These are phyloP conservation scores for Talaromyces amestolkiae DNA, from an alignment of 2,329 filamentous ascomycete species.

Conservation along the genomic window DNA sequence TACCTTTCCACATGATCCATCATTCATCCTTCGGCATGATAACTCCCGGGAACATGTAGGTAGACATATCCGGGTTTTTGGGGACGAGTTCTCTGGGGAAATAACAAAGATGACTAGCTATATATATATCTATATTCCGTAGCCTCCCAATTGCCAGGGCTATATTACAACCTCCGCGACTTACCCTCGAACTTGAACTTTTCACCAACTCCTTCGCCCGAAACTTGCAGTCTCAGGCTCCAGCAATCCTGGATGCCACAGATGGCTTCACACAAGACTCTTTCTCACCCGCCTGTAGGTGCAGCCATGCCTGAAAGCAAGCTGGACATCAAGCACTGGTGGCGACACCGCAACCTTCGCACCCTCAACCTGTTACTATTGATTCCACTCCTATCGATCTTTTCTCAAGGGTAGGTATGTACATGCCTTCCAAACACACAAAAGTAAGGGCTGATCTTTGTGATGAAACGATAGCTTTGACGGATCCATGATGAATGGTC, in stretches of 20 bases:
- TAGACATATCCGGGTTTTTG: neutral
- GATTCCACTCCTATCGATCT: slow-evolving; percentile 2
- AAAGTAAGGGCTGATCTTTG: neutral
- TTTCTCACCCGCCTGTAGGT: neutral
- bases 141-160: neutral
- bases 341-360: slow-evolving; percentile 3
- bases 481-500: slow-evolving; percentile 40
- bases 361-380: slow-evolving; percentile 3
- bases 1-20: neutral
- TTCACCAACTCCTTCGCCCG: neutral
- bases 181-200: neutral
- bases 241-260: neutral
- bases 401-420: neutral
- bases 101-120: neutral
- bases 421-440: neutral
- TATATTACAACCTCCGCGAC: neutral
- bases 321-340: slow-evolving; percentile 3
- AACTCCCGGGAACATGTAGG: neutral
- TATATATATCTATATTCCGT: neutral
- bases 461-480: slow-evolving; percentile 2
- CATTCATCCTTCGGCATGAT: neutral
- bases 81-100: neutral
- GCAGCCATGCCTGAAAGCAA: neutral
- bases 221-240: neutral
- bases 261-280: neutral